Base-by-base conservation (phyloP, 225 moss, liverwort and hornwort species). In the Straminergon stramineum region DNA sequence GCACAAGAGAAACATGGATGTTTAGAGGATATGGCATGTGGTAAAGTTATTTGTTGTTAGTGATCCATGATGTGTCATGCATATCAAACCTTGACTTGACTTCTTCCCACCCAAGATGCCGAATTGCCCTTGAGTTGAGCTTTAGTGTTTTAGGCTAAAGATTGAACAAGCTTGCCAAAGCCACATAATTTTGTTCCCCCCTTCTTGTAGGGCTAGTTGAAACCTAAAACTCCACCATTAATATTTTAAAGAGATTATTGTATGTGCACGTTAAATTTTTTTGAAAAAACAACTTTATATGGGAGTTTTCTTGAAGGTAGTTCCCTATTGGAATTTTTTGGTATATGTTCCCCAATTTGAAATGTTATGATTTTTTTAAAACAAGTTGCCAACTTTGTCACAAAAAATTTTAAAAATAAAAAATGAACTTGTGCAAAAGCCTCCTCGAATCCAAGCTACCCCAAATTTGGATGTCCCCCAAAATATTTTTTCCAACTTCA, bases 391-490 rank as follows among this genome's bases (percentile, higher is more conserved):
- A 48, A 75, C 11, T 48, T 0, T 4, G 0, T 48, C 0, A 31
- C 18, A 75, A 31, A 19, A 48, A 48, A 2, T n/a, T n/a, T n/a
- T n/a, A 5, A 48, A 6, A 2, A 2, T 51, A 19, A 70, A 39
- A 6, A 30, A 6, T 4, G 5, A 75, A 75, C 9, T 48, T 48
- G 6, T 30, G 6, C 30, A 11, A 48, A 30, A 30, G 17, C 6
- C 11, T 75, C 18, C 1, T 10, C 1, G 1, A 48, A 48, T 45
- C 2, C 17, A 17, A 39, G 4, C 0, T 68, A 0, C 3, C 2
- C 3, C 0, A 0, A 13, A 48, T 17, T 74, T 48, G 16, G 11
- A 48, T 75, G 48, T 17, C 30, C 6, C 30, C 2, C 0, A 43
- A 21, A 39, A 28, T 6, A 41, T 26, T 9, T 15, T 43, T 27